Evolutionary conservation across 371 early-diverging fungal genomes (phyloP), one percentile per base, ranked within the genome.

Genomic region (Rhizomucor pusillus): DNA sequence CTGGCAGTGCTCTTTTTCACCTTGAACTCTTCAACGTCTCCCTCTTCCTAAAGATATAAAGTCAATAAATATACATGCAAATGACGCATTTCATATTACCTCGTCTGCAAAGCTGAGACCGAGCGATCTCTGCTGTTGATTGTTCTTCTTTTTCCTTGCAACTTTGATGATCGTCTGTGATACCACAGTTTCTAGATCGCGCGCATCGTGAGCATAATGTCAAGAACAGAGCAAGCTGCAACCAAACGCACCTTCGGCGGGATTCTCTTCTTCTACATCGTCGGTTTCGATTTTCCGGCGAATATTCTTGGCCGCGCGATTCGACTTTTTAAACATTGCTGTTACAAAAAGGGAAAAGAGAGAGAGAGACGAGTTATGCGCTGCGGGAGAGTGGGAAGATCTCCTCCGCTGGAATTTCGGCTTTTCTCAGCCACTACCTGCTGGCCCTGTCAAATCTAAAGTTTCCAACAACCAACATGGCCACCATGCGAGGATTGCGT

Each of bases 291-390:
- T 57, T 34, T 71, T 73, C 52, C 77, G 56, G 22, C 74, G 67
- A 24, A 73, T 69, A 46, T 73, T 71, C 34, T 73, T 77, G 2
- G 67, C 9, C 73, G 71, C 25, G 56, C 57, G 14, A n/a, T n/a
- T n/a, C n/a, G 67, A 19, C 25, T 73, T 77, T 39, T 73, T 73
- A 36, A 77, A 77, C 77, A 77, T 77, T 44, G 29, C 29, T 29
- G 29, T n/a, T n/a, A n/a, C n/a, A 29, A 41, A 3, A 41, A 20
- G 43, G 11, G 43, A 41, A 20, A 20, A n/a, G 39, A n/a, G 39
- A 37, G n/a, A 37, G 39, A 37, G 39, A 37, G 39, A 37, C 10
- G 39, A 37, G n/a, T 41, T 20, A n/a, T 41, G 18, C 20, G 43
- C 10, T 20, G 43, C 20, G 11, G 43, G 39, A 37, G 11, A 37